Evolutionary conservation across 345 rosid genomes (phyloP), one percentile per base, ranked within the genome.

Genomic region (Euphorbia tirucalli): DNA sequence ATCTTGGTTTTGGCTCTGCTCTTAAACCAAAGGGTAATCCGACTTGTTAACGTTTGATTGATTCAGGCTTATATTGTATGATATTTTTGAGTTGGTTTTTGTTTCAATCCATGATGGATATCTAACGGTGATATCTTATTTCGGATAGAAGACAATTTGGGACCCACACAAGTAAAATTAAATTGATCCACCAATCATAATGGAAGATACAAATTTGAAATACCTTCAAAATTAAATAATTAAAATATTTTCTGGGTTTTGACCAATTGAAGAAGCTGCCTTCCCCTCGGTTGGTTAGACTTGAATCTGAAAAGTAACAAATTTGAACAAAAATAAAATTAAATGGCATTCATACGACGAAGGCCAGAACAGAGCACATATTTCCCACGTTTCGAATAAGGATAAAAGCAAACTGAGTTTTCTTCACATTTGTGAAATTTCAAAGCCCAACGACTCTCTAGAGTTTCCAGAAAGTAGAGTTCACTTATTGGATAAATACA

Each of bases 121-220:
- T 68, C 65, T 16, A 25, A 39, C 50, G 37, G 37, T 27, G 52
- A 41, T 39, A 37, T 37, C 11, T 2, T n/a, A 25, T 65, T 54
- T 5, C 11, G 28, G 0, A 16, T 37, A 49, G 11, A 48, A 0
- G 25, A n/a, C 3, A 41, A 41, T 7, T 7, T 7, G 4, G 31
- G 52, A 61, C 64, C 69, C 75, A 50, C 5, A 2, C 14, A 27
- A 30, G 41, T 46, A 25, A 49, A n/a, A 25, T 16, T 50, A 35
- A 35, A 3, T 71, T 44, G 32, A 61, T 68, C 77, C 79, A 61
- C 72, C 64, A 44, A 32, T 65, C 61, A 43, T 46, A 11, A 0
- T 52, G 54, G 39, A 44, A 46, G 18, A 21, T 64, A 35, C 66
- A 37, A 28, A 19, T 35, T 59, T 22, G 5, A 3, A 22, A 7